phyloP scores from a whole-genome alignment of 2,329 filamentous ascomycete species.

The Aspergillus sp. region DNA sequence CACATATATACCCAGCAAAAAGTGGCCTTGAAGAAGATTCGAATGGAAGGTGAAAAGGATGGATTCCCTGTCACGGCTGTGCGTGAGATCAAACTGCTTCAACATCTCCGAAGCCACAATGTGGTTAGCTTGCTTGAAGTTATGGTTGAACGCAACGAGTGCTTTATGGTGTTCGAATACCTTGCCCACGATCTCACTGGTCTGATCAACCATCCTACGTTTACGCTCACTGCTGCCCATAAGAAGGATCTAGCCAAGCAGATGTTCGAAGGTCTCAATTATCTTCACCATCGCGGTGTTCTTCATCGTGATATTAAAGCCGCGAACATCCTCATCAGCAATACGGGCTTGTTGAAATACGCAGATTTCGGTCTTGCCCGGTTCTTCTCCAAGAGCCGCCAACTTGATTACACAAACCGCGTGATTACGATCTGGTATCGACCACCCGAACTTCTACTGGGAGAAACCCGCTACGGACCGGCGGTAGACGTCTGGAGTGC shows the following conservation, averaged over 20 bases:
- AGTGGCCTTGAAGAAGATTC: conserved; percentile 93
- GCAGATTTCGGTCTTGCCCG: conserved; percentile 94
- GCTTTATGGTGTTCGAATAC: conserved; percentile 99
- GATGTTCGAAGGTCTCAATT: conserved; percentile 88
- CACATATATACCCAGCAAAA: conserved; percentile 69
- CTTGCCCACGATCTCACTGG: conserved; percentile 93
- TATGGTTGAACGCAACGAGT: conserved; percentile 98
- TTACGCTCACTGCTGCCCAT: conserved; percentile 74
- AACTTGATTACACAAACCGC: conserved; percentile 94
- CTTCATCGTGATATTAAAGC: conserved; percentile 97
- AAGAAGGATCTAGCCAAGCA: conserved; percentile 92
- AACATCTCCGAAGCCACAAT: conserved; percentile 84
- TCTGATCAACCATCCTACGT: conserved; percentile 87
- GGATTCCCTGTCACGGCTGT: conserved; percentile 96
- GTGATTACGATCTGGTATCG: conserved; percentile 99
- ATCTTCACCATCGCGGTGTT: conserved; percentile 87
- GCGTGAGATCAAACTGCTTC: conserved; percentile 92
- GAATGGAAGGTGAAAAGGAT: conserved; percentile 99
- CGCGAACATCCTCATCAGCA: conserved; percentile 92
- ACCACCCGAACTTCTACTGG: conserved; percentile 80
- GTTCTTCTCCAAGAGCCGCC: conserved; percentile 87
- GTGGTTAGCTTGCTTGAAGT: conserved; percentile 86
- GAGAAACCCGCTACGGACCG: conserved; percentile 83
- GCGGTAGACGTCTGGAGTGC: conserved; percentile 96
- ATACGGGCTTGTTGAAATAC: conserved; percentile 78